These are phyloP conservation scores for Arthromyces matolae DNA, from an alignment of 768 basidiomycete genomes.

Conservation along the genomic window DNA sequence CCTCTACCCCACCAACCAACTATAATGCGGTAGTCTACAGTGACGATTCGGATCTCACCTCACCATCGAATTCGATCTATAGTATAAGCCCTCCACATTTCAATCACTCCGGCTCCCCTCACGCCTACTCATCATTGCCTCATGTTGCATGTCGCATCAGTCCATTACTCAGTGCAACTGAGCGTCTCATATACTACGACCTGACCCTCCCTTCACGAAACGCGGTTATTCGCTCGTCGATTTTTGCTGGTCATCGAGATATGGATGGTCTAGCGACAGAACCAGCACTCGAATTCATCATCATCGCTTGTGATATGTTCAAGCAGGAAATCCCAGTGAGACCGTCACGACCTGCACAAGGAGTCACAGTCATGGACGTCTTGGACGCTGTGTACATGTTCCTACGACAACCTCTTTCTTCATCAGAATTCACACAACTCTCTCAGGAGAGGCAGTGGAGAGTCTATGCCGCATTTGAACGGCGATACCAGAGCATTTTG, in stretches of 20 bases:
- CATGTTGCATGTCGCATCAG: constrained; percentile 10
- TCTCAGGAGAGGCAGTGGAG: constrained; percentile 27
- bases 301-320: constrained; percentile 26
- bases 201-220: constrained; percentile 12
- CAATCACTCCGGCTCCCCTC: constrained; percentile 13
- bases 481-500: constrained; percentile 33
- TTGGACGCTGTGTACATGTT: constrained; percentile 39
- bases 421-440: constrained; percentile 36
- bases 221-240: constrained; percentile 5
- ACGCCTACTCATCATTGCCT: constrained; percentile 16
- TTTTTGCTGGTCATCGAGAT: constrained; percentile 23
- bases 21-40: too few relatives aligned
- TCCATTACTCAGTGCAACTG: constrained; percentile 9
- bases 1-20: constrained; percentile 16
- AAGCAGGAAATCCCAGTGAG: constrained; percentile 31
- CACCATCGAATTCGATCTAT: constrained; percentile 12
- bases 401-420: constrained; percentile 38
- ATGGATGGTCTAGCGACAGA: constrained; percentile 31
- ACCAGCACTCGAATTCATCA: constrained; percentile 30
- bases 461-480: constrained; percentile 40
- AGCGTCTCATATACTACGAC: constrained; percentile 10
- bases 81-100: constrained; percentile 17
- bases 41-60: too few relatives aligned
- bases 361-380: constrained; percentile 43
- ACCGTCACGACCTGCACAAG: constrained; percentile 14